phyloP scores from a whole-genome alignment of 495 filamentous ascomycete genomes.

The Aspergillus homomorphus region DNA sequence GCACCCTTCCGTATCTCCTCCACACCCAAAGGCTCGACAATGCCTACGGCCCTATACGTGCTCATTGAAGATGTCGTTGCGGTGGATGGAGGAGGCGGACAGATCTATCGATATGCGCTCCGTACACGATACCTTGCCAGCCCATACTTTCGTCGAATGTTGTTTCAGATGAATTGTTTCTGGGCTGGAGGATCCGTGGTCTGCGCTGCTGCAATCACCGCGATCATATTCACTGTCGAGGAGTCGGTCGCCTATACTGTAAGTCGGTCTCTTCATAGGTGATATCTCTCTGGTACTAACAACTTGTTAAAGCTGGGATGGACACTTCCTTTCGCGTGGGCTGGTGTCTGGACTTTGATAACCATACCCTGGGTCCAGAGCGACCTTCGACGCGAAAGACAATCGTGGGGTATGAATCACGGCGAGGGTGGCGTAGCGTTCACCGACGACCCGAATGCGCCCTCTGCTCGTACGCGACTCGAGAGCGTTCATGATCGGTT shows the following conservation, averaged over 20 bases:
- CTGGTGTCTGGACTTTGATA: slow-evolving; percentile 60
- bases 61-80: slow-evolving; percentile 79
- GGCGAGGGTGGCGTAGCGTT: slow-evolving; percentile 39
- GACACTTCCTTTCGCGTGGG: slow-evolving; percentile 68
- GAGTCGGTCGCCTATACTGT: slow-evolving; percentile 69
- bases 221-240: slow-evolving; percentile 60
- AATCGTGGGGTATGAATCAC: slow-evolving; percentile 51
- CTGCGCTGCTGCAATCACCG: slow-evolving; percentile 54
- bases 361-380: slow-evolving; percentile 68
- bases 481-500: slow-evolving; percentile 36
- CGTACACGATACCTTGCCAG: slow-evolving; percentile 68
- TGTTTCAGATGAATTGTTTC: slow-evolving; percentile 70
- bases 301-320: slow-evolving; percentile 48
- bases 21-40: slow-evolving; percentile 60
- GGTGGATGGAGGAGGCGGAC: slow-evolving; percentile 72
- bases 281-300: not conserved
- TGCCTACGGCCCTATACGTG: slow-evolving; percentile 69
- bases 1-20: slow-evolving; percentile 73
- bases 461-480: slow-evolving; percentile 41
- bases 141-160: slow-evolving; percentile 66
- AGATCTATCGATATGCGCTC: slow-evolving; percentile 61
- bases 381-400: slow-evolving; percentile 60
- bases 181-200: slow-evolving; percentile 64
- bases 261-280: slow-evolving; percentile 25
- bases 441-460: slow-evolving; percentile 39